Evolutionary conservation across 495 filamentous ascomycete genomes (phyloP).

Genomic region (Ramalina intermedia): DNA sequence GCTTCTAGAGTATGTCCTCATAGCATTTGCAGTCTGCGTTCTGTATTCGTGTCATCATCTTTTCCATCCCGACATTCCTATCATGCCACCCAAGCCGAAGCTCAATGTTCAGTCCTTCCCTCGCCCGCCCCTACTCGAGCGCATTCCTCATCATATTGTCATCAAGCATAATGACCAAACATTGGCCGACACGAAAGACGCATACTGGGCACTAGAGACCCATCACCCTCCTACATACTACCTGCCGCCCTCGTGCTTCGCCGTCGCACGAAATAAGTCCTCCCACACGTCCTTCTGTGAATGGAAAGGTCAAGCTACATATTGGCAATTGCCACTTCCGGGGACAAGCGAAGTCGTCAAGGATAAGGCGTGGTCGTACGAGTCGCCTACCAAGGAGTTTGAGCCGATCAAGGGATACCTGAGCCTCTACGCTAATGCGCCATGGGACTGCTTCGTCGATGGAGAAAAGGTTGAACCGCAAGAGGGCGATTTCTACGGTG

Average conservation of each 20-base stretch:
- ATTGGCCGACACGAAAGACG: constrained; percentile 39
- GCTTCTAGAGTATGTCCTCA: too few relatives aligned
- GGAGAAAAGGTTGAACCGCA: constrained; percentile 42
- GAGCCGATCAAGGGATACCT: constrained; percentile 35
- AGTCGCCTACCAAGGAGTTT: constrained; percentile 32
- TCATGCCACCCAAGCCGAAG: constrained; percentile 31
- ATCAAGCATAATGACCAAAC: constrained; percentile 35
- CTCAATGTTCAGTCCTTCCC: constrained; percentile 42
- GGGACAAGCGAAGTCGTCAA: constrained; percentile 23
- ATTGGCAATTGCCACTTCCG: constrained; percentile 24
- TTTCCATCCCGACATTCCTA: neutral
- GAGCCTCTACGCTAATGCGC: constrained; percentile 34
- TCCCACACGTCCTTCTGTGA: constrained; percentile 35
- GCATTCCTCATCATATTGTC: constrained; percentile 32
- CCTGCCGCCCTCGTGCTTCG: constrained; percentile 30
- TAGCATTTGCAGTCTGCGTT: too few relatives aligned
- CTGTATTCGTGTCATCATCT: too few relatives aligned
- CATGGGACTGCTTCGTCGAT: constrained; percentile 47
- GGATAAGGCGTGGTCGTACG: constrained; percentile 41
- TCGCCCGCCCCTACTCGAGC: constrained; percentile 41
- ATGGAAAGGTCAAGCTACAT: constrained; percentile 42
- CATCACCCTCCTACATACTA: constrained; percentile 47
- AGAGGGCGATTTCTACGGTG: constrained; percentile 45
- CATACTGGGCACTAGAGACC: constrained; percentile 46
- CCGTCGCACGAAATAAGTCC: constrained; percentile 28